Evolutionary conservation across 2,329 filamentous ascomycete genomes (phyloP), one percentile per base, ranked within the genome.

Genomic region (Blastomyces silverae): DNA sequence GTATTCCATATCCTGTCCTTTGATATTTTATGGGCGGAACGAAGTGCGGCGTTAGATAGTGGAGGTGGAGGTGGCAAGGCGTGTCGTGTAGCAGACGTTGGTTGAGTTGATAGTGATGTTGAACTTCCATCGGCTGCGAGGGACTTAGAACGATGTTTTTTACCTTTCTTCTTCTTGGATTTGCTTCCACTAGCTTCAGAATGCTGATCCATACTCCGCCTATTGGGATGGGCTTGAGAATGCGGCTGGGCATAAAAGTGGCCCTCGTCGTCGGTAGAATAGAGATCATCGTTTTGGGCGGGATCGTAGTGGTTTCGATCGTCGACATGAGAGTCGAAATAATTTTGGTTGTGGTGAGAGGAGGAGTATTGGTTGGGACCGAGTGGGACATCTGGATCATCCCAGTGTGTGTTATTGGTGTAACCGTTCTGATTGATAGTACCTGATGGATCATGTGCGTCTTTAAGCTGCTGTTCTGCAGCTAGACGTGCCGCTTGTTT

Each of bases 1-100:
- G 92, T 97, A 74, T 97, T 97, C 94, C 94, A 99, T 77, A 99
- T 96, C 77, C 91, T 92, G 73, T 94, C 90, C 73, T 88, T 88
- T 62, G 85, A 85, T 70, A 81, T 75, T 67, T 79, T 79, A 62
- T 79, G 74, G 10, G 78, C 74, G 56, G 78, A 75, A 44, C 78
- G 76, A 64, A 79, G 71, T 31, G 76, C 73, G 57, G 77, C 76
- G 56, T 78, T 75, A 53, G 81, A 75, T 37, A 80, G 73, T 61
- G 79, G 76, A 17, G 73, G 78, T 13, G 76, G 75, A 15, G 73
- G 78, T 17, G 76, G 75, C 59, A 79, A 77, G 62, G 80, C 74
- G 65, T 80, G 71, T 63, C 76, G 73, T 42, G 74, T 73, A 64
- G 76, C 73, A 64, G 77, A 74, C 58, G 77, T 74, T 66, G 80